A percentile compares a stretch with the other conserved stretches of the same genome.
These are phyloP conservation scores for Omphalotus olearius DNA, from an alignment of 1,284 basidiomycete genomes.

Conservation along the genomic window DNA sequence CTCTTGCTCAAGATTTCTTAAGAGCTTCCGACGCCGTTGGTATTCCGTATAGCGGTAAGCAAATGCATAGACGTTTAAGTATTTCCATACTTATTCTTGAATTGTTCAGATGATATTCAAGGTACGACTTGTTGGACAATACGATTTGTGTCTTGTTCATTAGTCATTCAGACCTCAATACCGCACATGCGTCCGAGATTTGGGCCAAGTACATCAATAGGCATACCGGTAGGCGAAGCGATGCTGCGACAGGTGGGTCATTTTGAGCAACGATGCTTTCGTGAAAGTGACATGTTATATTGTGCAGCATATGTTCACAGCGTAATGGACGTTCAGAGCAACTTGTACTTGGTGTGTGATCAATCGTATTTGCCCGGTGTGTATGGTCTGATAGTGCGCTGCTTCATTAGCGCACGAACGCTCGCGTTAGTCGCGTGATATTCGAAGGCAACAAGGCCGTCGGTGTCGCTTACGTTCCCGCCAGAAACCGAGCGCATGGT, in stretches of 20 bases:
- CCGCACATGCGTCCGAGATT: conserved; percentile 63
- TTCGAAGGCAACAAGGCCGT: conserved; percentile 71
- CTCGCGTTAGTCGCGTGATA: conserved; percentile 64
- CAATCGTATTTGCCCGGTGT: background rate
- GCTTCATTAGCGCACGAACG: conserved; percentile 40
- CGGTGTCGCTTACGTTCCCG: conserved; percentile 65
- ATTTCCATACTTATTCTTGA: background rate
- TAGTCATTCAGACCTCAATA: conserved; percentile 42
- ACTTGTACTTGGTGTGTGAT: conserved; percentile 42
- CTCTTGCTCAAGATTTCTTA: conserved; percentile 67
- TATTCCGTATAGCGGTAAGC: conserved; percentile 61
- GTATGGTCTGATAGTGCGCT: background rate
- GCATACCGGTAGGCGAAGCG: conserved; percentile 65
- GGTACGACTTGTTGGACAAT: conserved; percentile 24
- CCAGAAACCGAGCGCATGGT: conserved; percentile 53
- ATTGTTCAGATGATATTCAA: conserved; percentile 56
- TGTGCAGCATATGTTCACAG: conserved; percentile 61
- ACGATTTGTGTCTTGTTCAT: background rate
- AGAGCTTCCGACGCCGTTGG: conserved; percentile 59
- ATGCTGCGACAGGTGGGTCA: conserved; percentile 58
- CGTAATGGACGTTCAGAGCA: conserved; percentile 62
- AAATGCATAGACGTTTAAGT: background rate
- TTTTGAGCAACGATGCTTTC: too few species aligned
- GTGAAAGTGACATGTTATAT: conserved; percentile 5
- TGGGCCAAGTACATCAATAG: conserved; percentile 76